Conservation (phyloP, 805 yeast species). For the Saturnispora kantuleensis region DNA sequence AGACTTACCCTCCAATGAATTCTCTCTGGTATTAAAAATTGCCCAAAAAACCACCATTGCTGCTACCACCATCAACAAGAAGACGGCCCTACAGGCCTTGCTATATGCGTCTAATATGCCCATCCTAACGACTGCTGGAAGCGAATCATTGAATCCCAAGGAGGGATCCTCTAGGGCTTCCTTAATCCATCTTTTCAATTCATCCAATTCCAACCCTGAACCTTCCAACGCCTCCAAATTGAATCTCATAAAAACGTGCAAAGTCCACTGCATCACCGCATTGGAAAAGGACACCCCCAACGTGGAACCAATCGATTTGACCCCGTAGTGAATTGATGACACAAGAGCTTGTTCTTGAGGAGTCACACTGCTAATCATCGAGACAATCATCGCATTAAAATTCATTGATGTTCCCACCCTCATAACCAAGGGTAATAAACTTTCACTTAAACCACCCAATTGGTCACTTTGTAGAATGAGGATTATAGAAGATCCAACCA, state of each 20-base stretch:
- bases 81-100: too few relatives aligned
- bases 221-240: not conserved
- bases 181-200: not conserved
- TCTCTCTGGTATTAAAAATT: too few relatives aligned
- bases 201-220: not conserved
- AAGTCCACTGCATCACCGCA: conserved; percentile 21
- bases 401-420: conserved; percentile 59
- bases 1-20: too few relatives aligned
- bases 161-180: not conserved
- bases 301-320: conserved; percentile 44
- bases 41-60: too few relatives aligned
- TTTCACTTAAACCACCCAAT: conserved; percentile 29
- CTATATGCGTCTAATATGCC: too few relatives aligned
- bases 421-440: conserved; percentile 35
- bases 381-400: conserved; percentile 59
- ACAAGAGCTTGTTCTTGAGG: conserved; percentile 65
- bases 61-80: too few relatives aligned
- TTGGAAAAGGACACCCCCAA: conserved; percentile 40
- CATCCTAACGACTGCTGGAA: too few relatives aligned
- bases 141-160: too few relatives aligned
- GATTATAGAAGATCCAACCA: conserved; percentile 32
- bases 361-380: conserved; percentile 68
- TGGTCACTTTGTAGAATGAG: conserved; percentile 21
- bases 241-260: not conserved
- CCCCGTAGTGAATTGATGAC: conserved; percentile 76